Evolutionary conservation across 768 basidiomycete species (phyloP), one percentile per base, ranked within the genome.

Genomic region (Trametes cinnabarina): DNA sequence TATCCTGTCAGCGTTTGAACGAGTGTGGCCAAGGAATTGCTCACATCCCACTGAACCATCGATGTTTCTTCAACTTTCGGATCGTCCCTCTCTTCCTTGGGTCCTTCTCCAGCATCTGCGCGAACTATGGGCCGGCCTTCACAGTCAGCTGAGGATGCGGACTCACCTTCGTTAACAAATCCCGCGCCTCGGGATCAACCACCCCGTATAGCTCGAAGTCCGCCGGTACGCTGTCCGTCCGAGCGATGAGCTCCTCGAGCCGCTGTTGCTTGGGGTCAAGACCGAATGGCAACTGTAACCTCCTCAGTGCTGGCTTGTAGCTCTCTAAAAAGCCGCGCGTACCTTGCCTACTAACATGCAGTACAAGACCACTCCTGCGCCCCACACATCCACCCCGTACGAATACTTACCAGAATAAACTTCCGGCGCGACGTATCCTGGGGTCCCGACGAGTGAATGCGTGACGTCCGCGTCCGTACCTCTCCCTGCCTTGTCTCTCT

Each of bases 401-500:
- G 75, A 75, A 64, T 79, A 79, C 56, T 74, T 72, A 57, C 76
- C 73, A 50, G 73, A 71, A 51, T 72, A 75, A 7, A 80, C 73
- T 61, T 80, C 78, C 6, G 78, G 78, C 14, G 78, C 74, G 72
- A 76, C 75, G 73, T 76, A 80, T 58, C 76, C 77, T 9, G 77
- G 76, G 41, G 77, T 79, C 35, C 78, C 76, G 15, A 62, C 55
- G 37, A 61, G 23, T 30, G 60, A 57, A 55, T 55, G 48, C 15
- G 56, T 58, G 26, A 32, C 30, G 34, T 58, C 55, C 53, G 19
- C 48, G 1, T 44, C 54, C 39, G 20, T 32, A 20, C 26, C 55
- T 32, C 25, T 19, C 32, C 17, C 46, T 26, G 14, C 10, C 23
- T 2, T 22, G 44, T 2, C 19, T 23, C 5, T 53, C 47, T 17